Conservation (phyloP, 225 moss, liverwort and hornwort species). For the Pseudoscleropodium purum region DNA sequence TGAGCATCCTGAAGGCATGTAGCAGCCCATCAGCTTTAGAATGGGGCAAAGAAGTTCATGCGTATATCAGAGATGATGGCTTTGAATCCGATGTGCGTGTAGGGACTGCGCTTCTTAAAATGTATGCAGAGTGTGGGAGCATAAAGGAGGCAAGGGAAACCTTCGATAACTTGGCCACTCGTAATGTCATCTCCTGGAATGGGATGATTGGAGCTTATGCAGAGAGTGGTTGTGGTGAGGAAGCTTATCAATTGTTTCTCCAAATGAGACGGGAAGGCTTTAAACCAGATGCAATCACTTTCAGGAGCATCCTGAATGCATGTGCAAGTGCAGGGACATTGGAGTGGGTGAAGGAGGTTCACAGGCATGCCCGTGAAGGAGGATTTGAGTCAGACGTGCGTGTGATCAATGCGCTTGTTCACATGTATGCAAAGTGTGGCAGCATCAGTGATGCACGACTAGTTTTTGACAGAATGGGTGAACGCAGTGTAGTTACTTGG, state of each 20-base stretch:
- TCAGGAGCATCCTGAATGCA: background rate
- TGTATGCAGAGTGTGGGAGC: background rate
- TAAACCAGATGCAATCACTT: background rate
- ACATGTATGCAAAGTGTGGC: background rate
- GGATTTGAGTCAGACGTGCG: background rate
- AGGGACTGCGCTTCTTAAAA: background rate
- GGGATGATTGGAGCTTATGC: background rate
- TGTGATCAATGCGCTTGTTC: background rate
- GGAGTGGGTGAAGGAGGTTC: background rate
- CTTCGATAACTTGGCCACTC: background rate
- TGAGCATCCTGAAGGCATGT: background rate
- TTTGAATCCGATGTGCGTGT: background rate
- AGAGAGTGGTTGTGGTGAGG: background rate
- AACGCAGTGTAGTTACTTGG: background rate
- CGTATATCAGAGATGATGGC: background rate
- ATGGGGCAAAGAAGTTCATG: background rate
- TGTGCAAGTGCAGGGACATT: background rate
- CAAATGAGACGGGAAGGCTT: background rate
- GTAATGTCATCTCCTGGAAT: background rate
- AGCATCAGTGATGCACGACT: background rate
- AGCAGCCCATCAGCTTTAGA: background rate
- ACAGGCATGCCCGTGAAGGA: background rate
- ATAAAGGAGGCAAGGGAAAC: background rate
- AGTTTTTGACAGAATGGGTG: background rate
- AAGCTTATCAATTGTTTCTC: background rate